phyloP scores from a whole-genome alignment of 1,284 basidiomycete genomes.

The Cutaneotrichosporon sp. region DNA sequence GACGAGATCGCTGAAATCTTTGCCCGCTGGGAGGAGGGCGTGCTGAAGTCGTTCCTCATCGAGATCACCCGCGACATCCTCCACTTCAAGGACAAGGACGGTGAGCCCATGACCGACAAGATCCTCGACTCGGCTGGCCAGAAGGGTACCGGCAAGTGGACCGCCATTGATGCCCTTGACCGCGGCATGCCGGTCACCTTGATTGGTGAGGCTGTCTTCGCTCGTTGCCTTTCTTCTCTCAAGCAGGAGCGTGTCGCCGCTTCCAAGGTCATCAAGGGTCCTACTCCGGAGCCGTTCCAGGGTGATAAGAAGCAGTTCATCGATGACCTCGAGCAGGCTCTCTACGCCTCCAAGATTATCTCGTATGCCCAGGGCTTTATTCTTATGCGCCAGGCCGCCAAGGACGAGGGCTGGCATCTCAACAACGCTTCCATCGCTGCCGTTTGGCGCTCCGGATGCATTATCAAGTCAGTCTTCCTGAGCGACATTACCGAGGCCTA shows the following conservation, averaged over 20 bases:
- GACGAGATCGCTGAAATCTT: slow-evolving; percentile 87
- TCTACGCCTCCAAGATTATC: slow-evolving; percentile 99
- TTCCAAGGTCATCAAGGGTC: slow-evolving; percentile 83
- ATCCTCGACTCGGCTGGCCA: slow-evolving; percentile 95
- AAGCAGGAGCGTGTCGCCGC: slow-evolving; percentile 96
- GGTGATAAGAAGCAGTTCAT: slow-evolving; percentile 99
- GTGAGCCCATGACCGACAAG: slow-evolving; percentile 82
- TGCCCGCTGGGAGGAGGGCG: slow-evolving; percentile 93
- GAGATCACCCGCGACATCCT: slow-evolving; percentile 96
- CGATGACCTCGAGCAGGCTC: slow-evolving; percentile 90
- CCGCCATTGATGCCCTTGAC: slow-evolving; percentile 95
- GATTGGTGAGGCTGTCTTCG: slow-evolving; percentile 99
- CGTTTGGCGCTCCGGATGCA: slow-evolving; percentile 99
- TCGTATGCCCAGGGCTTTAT: slow-evolving; percentile 99
- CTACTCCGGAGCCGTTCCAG: slow-evolving; percentile 85
- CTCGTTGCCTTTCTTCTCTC: slow-evolving; percentile 94
- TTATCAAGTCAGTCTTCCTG: slow-evolving; percentile 95
- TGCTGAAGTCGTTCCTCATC: slow-evolving; percentile 98
- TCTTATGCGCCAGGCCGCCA: slow-evolving; percentile 97
- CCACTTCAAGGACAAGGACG: slow-evolving; percentile 88
- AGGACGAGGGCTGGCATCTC: slow-evolving; percentile 67
- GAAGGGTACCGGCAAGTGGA: slow-evolving; percentile 99
- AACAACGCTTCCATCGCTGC: slow-evolving; percentile 90
- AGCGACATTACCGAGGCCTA: slow-evolving; percentile 90
- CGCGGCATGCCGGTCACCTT: slow-evolving; percentile 92